Evolutionary conservation across 2,329 filamentous ascomycete genomes (phyloP).

Genomic region (Grosmannia penicillata): DNA sequence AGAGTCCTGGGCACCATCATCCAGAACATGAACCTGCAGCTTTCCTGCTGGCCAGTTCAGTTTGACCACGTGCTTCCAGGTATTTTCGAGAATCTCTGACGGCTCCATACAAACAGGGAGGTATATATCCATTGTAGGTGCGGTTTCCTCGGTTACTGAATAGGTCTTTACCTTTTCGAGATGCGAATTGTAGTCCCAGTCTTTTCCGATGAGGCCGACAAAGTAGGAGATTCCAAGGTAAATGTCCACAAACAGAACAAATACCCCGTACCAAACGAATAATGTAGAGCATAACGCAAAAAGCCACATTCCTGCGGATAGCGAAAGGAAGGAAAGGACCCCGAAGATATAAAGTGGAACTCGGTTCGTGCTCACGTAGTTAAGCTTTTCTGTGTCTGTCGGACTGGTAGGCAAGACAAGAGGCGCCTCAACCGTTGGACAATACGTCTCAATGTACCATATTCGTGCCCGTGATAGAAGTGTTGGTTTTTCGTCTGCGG

Average conservation of each 20-base stretch:
- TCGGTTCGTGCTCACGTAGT: slow-evolving; percentile 4
- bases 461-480: background rate
- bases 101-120: slow-evolving; percentile 3
- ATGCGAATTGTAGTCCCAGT: slow-evolving; percentile 3
- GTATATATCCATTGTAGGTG: slow-evolving; percentile 2
- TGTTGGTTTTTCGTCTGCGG: background rate
- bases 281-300: slow-evolving; percentile 2
- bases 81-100: slow-evolving; percentile 1
- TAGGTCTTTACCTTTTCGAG: background rate
- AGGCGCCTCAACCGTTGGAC: background rate
- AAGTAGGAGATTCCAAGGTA: slow-evolving; percentile 4
- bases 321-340: slow-evolving; percentile 2
- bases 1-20: slow-evolving; percentile 2
- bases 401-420: slow-evolving; percentile 1
- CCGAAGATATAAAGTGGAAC: slow-evolving; percentile 3
- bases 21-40: slow-evolving; percentile 1
- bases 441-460: background rate
- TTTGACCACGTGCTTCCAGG: background rate
- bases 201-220: slow-evolving; percentile 2
- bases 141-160: background rate
- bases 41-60: slow-evolving; percentile 3
- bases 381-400: slow-evolving; percentile 3
- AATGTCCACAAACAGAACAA: slow-evolving; percentile 4
- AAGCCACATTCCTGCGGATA: slow-evolving; percentile 5
- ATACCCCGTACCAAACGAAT: slow-evolving; percentile 2